phyloP scores from a whole-genome alignment of 108 stramenopile genomes.

The Craspedostauros australis region DNA sequence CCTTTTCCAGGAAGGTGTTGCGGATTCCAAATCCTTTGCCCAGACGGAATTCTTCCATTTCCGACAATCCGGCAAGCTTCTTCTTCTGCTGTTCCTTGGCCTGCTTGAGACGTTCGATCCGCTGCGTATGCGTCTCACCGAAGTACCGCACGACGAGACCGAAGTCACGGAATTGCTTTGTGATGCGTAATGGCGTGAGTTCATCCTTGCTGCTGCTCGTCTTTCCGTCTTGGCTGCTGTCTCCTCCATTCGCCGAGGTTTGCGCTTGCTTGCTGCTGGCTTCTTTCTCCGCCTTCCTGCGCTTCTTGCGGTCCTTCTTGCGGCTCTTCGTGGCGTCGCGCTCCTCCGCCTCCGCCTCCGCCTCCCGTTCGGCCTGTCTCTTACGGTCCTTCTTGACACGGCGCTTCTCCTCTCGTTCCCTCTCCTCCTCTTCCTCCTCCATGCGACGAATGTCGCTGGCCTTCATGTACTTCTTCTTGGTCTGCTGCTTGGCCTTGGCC shows the following conservation, averaged over 20 bases:
- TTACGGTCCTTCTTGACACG: slow-evolving; percentile 1
- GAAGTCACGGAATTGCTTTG: slow-evolving; percentile 41
- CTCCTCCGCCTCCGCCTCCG: neutral
- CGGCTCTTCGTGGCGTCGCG: neutral
- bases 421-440: slow-evolving; percentile 51
- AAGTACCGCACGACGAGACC: slow-evolving; percentile 70
- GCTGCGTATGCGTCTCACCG: slow-evolving; percentile 49
- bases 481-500: slow-evolving; percentile 20
- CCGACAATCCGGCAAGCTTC: slow-evolving; percentile 34
- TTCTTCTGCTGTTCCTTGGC: slow-evolving; percentile 50
- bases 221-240: slow-evolving; percentile 1
- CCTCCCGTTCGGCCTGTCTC: neutral
- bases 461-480: slow-evolving; percentile 37
- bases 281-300: neutral
- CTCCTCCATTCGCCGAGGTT: neutral
- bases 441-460: slow-evolving; percentile 44
- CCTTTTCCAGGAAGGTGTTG: slow-evolving; percentile 66
- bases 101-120: slow-evolving; percentile 34
- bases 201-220: neutral
- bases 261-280: neutral
- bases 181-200: slow-evolving; percentile 22
- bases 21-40: slow-evolving; percentile 72
- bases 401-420: slow-evolving; percentile 11
- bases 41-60: slow-evolving; percentile 70
- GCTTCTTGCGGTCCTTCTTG: too few species aligned